Evolutionary conservation across 192 early-diverging fungal species (phyloP).

Genomic region (Kappamyces sp.): DNA sequence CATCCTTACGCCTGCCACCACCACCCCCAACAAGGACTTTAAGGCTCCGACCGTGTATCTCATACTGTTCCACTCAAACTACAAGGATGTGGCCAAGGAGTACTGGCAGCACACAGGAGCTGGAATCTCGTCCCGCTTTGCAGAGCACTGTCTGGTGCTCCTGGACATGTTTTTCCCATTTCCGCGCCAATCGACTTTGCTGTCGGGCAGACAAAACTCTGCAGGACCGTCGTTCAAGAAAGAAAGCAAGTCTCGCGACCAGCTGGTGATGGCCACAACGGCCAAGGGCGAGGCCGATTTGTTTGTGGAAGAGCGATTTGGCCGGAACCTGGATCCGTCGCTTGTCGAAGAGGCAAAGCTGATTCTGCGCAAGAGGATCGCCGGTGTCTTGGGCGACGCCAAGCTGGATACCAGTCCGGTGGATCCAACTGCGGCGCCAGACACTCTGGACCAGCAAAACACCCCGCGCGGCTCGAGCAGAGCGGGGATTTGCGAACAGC

Average conservation of each 20-base stretch:
- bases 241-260: neutral
- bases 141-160: slow-evolving; percentile 71
- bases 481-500: slow-evolving; percentile 50
- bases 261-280: slow-evolving; percentile 5
- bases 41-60: slow-evolving; percentile 48
- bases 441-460: slow-evolving; percentile 31
- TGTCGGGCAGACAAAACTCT: neutral
- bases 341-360: slow-evolving; percentile 69
- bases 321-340: slow-evolving; percentile 71
- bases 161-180: slow-evolving; percentile 29
- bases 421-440: slow-evolving; percentile 12
- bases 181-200: neutral
- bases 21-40: slow-evolving; percentile 33
- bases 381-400: slow-evolving; percentile 56
- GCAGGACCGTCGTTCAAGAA: slow-evolving; percentile 20
- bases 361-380: slow-evolving; percentile 73
- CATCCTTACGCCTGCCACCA: slow-evolving; percentile 39
- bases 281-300: slow-evolving; percentile 46
- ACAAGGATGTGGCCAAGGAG: slow-evolving; percentile 73
- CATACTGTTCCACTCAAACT: slow-evolving; percentile 69
- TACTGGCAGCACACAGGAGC: slow-evolving; percentile 97
- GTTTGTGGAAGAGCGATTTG: slow-evolving; percentile 92
- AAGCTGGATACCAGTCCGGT: slow-evolving; percentile 15
- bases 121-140: slow-evolving; percentile 79
- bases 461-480: slow-evolving; percentile 35